Percentiles rank a stretch among this genome's conserved stretches.
phyloP scores from a whole-genome alignment of 2,329 filamentous ascomycete genomes.

The Nakataea oryzae region DNA sequence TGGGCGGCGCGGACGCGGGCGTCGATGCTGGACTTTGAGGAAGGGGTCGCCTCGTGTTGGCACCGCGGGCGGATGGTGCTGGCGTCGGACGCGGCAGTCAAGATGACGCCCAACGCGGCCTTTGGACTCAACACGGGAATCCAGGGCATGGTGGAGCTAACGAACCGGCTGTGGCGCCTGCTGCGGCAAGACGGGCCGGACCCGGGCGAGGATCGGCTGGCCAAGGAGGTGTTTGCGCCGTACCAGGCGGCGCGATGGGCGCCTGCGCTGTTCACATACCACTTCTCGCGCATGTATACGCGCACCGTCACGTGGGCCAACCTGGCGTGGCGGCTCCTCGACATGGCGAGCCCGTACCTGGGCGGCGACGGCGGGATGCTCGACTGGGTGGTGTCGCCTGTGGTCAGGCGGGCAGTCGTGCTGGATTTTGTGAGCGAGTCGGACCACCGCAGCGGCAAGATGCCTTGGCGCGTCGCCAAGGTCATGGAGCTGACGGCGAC shows the following conservation, averaged over 20 bases:
- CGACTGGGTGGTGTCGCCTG: slow-evolving; percentile 2
- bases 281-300: slow-evolving; percentile 3
- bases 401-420: slow-evolving; percentile 4
- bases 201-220: neutral
- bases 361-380: slow-evolving; percentile 2
- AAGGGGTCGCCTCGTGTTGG: slow-evolving; percentile 89
- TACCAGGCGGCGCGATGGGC: neutral
- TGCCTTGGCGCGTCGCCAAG: neutral
- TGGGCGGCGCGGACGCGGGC: slow-evolving; percentile 2
- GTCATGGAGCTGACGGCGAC: neutral
- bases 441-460: neutral
- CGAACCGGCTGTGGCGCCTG: slow-evolving; percentile 4
- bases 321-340: slow-evolving; percentile 2
- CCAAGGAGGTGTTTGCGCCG: neutral
- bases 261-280: neutral
- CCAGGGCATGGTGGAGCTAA: slow-evolving; percentile 6
- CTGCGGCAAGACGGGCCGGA: neutral
- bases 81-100: slow-evolving; percentile 6
- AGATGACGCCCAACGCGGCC: slow-evolving; percentile 8
- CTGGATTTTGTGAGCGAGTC: slow-evolving; percentile 4
- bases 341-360: slow-evolving; percentile 2
- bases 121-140: slow-evolving; percentile 5
- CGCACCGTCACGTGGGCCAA: slow-evolving; percentile 5
- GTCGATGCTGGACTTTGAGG: slow-evolving; percentile 5
- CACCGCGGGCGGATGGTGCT: slow-evolving; percentile 68